Evolutionary conservation across 148 eudicot species (phyloP), one percentile per base, ranked within the genome.

Genomic region (Mesembryanthemum crystallinum): DNA sequence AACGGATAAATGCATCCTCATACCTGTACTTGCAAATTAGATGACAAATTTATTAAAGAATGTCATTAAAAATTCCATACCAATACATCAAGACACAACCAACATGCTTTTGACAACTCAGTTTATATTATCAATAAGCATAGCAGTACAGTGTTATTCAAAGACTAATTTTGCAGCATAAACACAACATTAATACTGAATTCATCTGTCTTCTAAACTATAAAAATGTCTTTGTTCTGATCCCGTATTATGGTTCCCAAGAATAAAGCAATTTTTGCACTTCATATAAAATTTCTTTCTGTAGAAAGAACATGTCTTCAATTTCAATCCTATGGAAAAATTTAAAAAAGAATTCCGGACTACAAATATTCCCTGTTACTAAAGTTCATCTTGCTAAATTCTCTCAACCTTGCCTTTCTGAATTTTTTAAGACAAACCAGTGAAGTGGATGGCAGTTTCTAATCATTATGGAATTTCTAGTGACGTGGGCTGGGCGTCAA

Each of bases 1-100:
- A 95, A 82, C 86, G 89, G 79, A 90, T 92, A 80, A 95, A 95
- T 39, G 97, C 97, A 79, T 92, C 99, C 79, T 90, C 99, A 80
- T 90, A 92, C 67, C 98, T 93, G 82, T 54, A 80, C 61, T 67
- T 67, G 62, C n/a, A 75, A 45, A 23, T 54, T 43, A 24, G 10
- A 33, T 39, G 29, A 27, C 12, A 68, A 12, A 71, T 37, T 62
- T 27, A 62, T 54, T 15, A 9, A 62, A 10, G 52, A 58, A 5
- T 4, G 27, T 8, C 24, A 65, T 42, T 30, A 45, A 72, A 76
- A n/a, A n/a, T n/a, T n/a, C 43, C 27, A 51, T 65, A 18, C 43
- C 42, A 21, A 35, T 23, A 49, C n/a, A 29, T 27, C 1, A 17
- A 24, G 12, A 7, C 7, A n/a, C 43, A 69, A 54, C 39, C 24